Evolutionary conservation across 768 basidiomycete genomes (phyloP).

Genomic region (Gyrodon lividus): DNA sequence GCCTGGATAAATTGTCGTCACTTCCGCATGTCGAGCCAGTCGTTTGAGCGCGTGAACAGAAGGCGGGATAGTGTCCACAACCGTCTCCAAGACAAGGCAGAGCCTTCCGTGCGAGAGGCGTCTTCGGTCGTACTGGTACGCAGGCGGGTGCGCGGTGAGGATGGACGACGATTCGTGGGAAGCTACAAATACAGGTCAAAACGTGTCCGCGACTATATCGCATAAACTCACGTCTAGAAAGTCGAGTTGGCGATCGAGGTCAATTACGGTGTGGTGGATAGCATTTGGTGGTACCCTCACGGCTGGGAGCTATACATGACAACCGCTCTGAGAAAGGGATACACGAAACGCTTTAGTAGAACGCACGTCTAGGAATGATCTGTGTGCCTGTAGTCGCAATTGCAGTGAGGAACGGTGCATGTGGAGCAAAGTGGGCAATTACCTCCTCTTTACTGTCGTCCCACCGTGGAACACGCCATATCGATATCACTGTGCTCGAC

Average conservation of each 20-base stretch:
- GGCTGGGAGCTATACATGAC: no score
- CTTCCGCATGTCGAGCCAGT: no score
- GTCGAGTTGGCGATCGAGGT: no score
- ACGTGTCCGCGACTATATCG: background rate
- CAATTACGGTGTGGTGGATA: no score
- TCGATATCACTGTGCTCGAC: background rate
- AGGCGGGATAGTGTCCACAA: background rate
- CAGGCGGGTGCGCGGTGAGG: no score
- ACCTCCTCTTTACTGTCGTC: background rate
- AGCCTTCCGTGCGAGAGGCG: background rate
- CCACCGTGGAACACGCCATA: background rate
- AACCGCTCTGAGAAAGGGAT: no score
- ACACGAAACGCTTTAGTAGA: background rate
- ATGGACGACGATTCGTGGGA: no score
- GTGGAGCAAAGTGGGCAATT: background rate
- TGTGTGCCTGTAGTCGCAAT: background rate
- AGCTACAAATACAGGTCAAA: no score
- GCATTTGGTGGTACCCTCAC: no score
- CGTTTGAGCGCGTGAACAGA: no score
- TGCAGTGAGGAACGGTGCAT: background rate
- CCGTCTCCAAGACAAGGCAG: background rate
- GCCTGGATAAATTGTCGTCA: no score
- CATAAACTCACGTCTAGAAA: background rate
- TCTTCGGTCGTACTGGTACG: no score
- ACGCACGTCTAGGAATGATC: background rate